Evolutionary conservation across 768 basidiomycete species (phyloP), one percentile per base, ranked within the genome.

Genomic region (Boletus rufocinnamomeus): DNA sequence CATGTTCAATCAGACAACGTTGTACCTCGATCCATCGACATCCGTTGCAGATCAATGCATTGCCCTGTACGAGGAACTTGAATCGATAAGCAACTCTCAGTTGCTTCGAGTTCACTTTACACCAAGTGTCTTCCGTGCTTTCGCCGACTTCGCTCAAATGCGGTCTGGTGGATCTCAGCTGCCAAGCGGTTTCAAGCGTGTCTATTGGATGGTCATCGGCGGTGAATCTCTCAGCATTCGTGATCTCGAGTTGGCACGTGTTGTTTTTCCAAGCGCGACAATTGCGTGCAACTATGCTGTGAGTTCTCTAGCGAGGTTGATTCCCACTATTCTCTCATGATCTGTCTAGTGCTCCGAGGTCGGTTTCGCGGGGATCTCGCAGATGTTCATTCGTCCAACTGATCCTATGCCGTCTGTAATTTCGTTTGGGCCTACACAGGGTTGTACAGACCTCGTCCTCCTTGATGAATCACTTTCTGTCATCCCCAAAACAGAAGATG

Each of bases 121-220:
- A 3, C 66, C 70, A 1, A 66, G 68, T 17, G 68, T 72, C 57
- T 71, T 71, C 65, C 65, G 64, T 34, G 63, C 69, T 34, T 71
- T 71, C 45, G 71, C 62, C 10, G 70, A 71, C 50, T 72, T 68
- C 2, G 66, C 60, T 45, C 64, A 63, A 51, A 61, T 70, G 56
- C 66, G 64, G 10, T 55, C 57, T 37, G 55, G 57, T 23, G 66
- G 54, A 27, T 60, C 66, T 17, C 32, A 43, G 9, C 45, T 67
- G 0, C 63, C 68, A 21, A 46, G 52, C 6, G 68, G 68, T 10
- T 72, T 68, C 43, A 63, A 62, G 13, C 67, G 70, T 27, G 47
- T 71, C 23, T 71, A 72, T 54, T 72, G 71, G 70, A 72, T 72
- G 70, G 66, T 72, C 25, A 72, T 71, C n/a, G 65, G 71, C 14